These are phyloP conservation scores for Aspergillus hancockii DNA, from an alignment of 495 filamentous ascomycete species.

Conservation along the genomic window DNA sequence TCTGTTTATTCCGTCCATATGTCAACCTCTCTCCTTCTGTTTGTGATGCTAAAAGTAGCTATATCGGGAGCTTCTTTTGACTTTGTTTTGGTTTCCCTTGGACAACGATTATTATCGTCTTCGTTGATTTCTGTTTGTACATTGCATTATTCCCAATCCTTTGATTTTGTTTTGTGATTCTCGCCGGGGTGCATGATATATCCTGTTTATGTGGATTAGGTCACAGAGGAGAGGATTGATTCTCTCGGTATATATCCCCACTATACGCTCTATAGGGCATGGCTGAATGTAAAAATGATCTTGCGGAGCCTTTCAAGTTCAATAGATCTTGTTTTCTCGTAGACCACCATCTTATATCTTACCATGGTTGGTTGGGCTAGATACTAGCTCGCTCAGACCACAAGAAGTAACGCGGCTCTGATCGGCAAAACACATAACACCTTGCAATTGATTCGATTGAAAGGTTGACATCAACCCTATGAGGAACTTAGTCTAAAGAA, in stretches of 20 bases:
- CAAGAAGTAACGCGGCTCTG: too few relatives aligned
- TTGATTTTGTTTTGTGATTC: background rate
- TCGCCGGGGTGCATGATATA: background rate
- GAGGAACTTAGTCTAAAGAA: too few relatives aligned
- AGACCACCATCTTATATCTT: background rate
- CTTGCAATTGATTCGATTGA: too few relatives aligned
- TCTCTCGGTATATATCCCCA: background rate
- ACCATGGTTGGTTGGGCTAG: too few relatives aligned
- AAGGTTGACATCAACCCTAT: too few relatives aligned
- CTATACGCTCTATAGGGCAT: background rate
- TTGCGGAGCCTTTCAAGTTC: background rate
- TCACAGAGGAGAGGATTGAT: background rate
- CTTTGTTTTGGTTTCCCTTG: background rate
- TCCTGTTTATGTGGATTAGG: background rate
- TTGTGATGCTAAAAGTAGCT: background rate
- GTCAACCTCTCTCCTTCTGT: background rate
- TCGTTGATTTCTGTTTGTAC: background rate
- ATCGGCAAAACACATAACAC: too few relatives aligned
- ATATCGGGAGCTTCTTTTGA: background rate
- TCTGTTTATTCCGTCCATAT: background rate
- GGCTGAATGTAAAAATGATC: background rate
- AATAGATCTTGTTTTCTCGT: background rate
- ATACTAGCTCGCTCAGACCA: too few relatives aligned
- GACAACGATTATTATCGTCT: background rate
- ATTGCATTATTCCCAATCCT: background rate